These are phyloP conservation scores for Pyrus pyrifolia DNA, from an alignment of 306 rosid species.

Conservation along the genomic window DNA sequence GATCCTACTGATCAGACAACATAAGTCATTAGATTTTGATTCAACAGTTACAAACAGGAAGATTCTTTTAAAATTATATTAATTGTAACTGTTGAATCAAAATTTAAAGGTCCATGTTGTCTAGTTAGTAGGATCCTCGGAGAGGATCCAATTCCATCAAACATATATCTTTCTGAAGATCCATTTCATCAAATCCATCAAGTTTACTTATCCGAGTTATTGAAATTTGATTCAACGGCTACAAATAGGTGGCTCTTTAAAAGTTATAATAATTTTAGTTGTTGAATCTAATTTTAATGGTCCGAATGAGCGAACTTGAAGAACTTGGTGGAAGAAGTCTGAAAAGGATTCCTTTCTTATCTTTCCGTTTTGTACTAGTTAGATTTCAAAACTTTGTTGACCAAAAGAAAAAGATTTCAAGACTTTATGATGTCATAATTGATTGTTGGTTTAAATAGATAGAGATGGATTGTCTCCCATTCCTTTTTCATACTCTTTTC, in stretches of 20 bases:
- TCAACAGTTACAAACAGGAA: too few relatives aligned
- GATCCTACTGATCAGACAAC: too few relatives aligned
- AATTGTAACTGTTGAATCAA: too few relatives aligned
- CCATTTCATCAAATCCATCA: fast-evolving
- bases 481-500: too few relatives aligned
- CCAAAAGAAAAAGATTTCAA: not conserved
- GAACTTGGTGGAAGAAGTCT: fast-evolving
- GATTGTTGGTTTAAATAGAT: not conserved
- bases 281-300: too few relatives aligned
- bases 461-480: too few relatives aligned
- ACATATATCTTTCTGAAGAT: not conserved
- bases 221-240: fast-evolving
- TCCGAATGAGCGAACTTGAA: too few relatives aligned
- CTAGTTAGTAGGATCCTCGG: too few relatives aligned
- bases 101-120: too few relatives aligned
- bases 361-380: not conserved
- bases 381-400: not conserved
- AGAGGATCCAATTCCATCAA: not conserved
- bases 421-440: not conserved
- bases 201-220: fast-evolving
- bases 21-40: too few relatives aligned
- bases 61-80: too few relatives aligned
- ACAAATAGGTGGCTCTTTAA: fast-evolving
- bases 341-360: not conserved
- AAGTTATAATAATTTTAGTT: too few relatives aligned